Evolutionary conservation across 2,329 filamentous ascomycete species (phyloP).

Genomic region (Aspergillus aculeatus): DNA sequence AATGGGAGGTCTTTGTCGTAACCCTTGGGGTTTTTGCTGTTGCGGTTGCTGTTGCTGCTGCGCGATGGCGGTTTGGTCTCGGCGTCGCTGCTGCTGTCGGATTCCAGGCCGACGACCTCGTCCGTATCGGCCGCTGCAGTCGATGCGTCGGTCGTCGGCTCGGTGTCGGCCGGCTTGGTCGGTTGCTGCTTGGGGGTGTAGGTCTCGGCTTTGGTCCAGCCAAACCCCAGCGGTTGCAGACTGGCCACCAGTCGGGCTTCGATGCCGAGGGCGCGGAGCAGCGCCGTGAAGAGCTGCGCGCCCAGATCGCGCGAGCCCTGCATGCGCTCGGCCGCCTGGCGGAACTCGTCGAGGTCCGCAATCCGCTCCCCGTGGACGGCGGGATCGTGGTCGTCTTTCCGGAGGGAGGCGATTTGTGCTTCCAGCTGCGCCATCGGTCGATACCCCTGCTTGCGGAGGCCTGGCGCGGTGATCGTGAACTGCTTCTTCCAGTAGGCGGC

Average conservation of each 20-base stretch:
- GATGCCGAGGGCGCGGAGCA: constrained; percentile 76
- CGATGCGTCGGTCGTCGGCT: neutral
- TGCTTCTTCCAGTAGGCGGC: constrained; percentile 83
- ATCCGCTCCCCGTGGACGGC: constrained; percentile 75
- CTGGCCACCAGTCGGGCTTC: constrained; percentile 82
- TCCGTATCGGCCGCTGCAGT: constrained; percentile 11
- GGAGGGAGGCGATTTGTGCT: constrained; percentile 69
- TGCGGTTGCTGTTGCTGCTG: constrained; percentile 32
- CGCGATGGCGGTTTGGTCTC: constrained; percentile 13
- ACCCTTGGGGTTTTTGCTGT: constrained; percentile 38
- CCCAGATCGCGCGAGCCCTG: constrained; percentile 84
- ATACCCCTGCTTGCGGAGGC: constrained; percentile 86
- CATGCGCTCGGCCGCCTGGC: constrained; percentile 65
- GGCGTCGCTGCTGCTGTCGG: constrained; percentile 19
- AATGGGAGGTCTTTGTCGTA: constrained; percentile 77
- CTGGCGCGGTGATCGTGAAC: constrained; percentile 74
- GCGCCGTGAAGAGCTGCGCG: constrained; percentile 82
- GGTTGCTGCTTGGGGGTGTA: constrained; percentile 49
- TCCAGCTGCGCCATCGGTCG: constrained; percentile 73
- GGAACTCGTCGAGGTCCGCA: constrained; percentile 64
- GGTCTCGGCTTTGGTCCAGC: constrained; percentile 85
- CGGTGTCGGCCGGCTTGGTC: neutral
- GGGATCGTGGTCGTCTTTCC: constrained; percentile 60
- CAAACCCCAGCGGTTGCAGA: constrained; percentile 83
- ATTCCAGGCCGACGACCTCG: constrained; percentile 20